Base-by-base conservation (phyloP, 192 early-diverging fungal genomes). In the Rhizophagus clarus region DNA sequence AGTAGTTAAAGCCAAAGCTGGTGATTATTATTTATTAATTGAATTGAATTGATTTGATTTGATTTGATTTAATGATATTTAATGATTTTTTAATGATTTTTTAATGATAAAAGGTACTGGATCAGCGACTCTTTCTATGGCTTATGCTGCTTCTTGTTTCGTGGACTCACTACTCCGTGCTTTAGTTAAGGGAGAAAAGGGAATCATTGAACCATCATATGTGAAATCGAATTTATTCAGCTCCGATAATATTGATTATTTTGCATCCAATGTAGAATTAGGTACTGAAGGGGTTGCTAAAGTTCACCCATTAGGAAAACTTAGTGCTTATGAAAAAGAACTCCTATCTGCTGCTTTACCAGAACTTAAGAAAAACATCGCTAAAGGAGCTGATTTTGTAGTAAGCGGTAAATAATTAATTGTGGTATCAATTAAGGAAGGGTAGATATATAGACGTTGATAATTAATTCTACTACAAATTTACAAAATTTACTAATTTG, bases 1-100 rank as follows among this genome's bases (percentile, higher is more conserved):
- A 87, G 97, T 98, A 42, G 96, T 98, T 83, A 95, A 97, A 92
- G 97, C 97, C 83, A 98, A 98, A 92, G 83, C 83, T 51, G 85
- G 77, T 79, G 34, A 56, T 29, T 56, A 51, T 73, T 28, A 26
- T 26, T 62, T 62, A 62, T 24, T 62, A n/a, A n/a, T n/a, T n/a
- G n/a, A n/a, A n/a, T n/a, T n/a, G n/a, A n/a, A n/a, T n/a, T n/a
- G n/a, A n/a, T n/a, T n/a, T n/a, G n/a, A n/a, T n/a, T n/a, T n/a
- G n/a, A n/a, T n/a, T n/a, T n/a, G n/a, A n/a, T n/a, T n/a, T n/a
- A n/a, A n/a, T n/a, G n/a, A n/a, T n/a, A n/a, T n/a, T n/a, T n/a
- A n/a, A n/a, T n/a, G n/a, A n/a, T n/a, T n/a, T n/a, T n/a, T n/a
- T n/a, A n/a, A n/a, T n/a, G n/a, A n/a, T n/a, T n/a, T n/a, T n/a